Conservation (phyloP, 495 filamentous ascomycete genomes). For the Talaromyces proteolyticus region DNA sequence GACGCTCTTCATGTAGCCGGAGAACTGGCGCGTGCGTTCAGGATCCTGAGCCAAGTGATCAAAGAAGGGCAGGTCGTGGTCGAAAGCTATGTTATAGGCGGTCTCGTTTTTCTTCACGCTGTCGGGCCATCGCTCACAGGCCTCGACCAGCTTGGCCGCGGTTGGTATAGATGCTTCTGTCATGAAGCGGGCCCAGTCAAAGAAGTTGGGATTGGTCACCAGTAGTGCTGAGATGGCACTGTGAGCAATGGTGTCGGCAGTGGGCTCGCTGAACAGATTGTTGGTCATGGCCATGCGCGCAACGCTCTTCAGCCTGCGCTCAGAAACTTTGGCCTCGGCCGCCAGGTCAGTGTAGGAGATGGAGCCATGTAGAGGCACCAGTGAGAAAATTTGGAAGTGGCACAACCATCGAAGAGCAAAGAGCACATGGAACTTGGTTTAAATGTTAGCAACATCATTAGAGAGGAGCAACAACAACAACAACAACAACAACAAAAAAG, state of each 20-base stretch:
- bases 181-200: constrained; percentile 19
- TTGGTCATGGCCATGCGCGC: constrained; percentile 30
- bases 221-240: constrained; percentile 20
- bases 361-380: constrained; percentile 16
- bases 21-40: background rate
- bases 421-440: background rate
- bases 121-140: constrained; percentile 12
- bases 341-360: constrained; percentile 23
- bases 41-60: constrained; percentile 7
- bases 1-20: constrained; percentile 16
- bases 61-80: constrained; percentile 21
- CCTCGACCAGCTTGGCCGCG: constrained; percentile 12
- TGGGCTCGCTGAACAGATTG: constrained; percentile 18
- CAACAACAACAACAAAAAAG: background rate
- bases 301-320: constrained; percentile 17
- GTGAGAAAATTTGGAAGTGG: constrained; percentile 18
- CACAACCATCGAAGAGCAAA: constrained; percentile 7
- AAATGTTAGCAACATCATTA: background rate
- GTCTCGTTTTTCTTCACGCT: constrained; percentile 16
- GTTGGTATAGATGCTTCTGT: constrained; percentile 8
- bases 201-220: constrained; percentile 9
- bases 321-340: constrained; percentile 13
- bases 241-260: constrained; percentile 16
- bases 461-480: background rate
- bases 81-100: constrained; percentile 19